These are phyloP conservation scores for Fusarium sp. DNA, from an alignment of 2,329 filamentous ascomycete genomes.

Conservation along the genomic window DNA sequence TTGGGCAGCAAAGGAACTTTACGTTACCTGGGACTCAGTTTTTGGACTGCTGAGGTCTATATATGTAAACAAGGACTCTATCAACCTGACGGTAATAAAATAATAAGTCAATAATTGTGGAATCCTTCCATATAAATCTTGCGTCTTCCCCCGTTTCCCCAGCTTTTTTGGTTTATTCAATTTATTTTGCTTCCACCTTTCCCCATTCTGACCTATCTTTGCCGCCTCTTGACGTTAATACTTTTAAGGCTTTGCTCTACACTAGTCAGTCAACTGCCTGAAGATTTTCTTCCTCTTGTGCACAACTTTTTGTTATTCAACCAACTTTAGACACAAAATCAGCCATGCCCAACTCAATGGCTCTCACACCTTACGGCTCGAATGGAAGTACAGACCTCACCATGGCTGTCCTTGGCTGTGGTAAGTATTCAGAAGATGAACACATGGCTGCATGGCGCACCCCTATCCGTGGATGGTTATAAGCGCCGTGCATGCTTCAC, in stretches of 20 bases:
- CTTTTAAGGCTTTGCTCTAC: neutral
- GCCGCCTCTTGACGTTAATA: slow-evolving; percentile 1
- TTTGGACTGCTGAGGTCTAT: slow-evolving; percentile 14
- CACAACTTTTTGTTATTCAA: neutral
- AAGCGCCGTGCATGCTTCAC: neutral
- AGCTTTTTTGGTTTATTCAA: slow-evolving; percentile 21
- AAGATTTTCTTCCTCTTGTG: slow-evolving; percentile 6
- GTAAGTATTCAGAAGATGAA: slow-evolving; percentile 58
- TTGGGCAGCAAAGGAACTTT: slow-evolving; percentile 47
- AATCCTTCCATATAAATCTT: slow-evolving; percentile 29
- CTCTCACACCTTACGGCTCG: slow-evolving; percentile 52
- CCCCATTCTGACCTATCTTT: slow-evolving; percentile 1
- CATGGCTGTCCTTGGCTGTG: slow-evolving; percentile 84
- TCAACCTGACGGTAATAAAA: neutral
- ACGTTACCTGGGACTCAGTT: slow-evolving; percentile 32
- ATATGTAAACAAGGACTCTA: slow-evolving; percentile 34
- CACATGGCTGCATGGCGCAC: neutral
- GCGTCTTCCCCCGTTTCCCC: slow-evolving; percentile 24
- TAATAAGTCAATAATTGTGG: slow-evolving; percentile 14
- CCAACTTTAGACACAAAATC: slow-evolving; percentile 25
- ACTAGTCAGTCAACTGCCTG: neutral
- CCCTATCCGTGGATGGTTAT: neutral
- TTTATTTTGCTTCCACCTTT: slow-evolving; percentile 18
- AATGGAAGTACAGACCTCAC: slow-evolving; percentile 65
- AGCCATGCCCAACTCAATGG: slow-evolving; percentile 46